These are phyloP conservation scores for Fusarium cyanostomum DNA, from an alignment of 2,329 filamentous ascomycete species.

Conservation along the genomic window DNA sequence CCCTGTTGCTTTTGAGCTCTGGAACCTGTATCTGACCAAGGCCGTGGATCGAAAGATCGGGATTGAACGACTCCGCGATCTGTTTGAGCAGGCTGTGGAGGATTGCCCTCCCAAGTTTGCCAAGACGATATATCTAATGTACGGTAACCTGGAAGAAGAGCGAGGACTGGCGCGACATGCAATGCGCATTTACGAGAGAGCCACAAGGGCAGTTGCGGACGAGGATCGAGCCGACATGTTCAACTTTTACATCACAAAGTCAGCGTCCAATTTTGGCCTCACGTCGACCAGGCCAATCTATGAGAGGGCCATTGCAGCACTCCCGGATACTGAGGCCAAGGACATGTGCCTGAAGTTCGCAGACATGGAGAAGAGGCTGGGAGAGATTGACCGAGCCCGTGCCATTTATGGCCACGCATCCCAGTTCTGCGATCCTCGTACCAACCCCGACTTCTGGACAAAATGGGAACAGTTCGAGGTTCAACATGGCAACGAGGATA, in stretches of 20 bases:
- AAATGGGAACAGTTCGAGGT: slow-evolving; percentile 99
- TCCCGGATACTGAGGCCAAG: slow-evolving; percentile 91
- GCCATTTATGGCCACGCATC: slow-evolving; percentile 97
- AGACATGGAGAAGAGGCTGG: slow-evolving; percentile 91
- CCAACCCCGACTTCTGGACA: slow-evolving; percentile 89
- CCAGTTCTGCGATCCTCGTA: slow-evolving; percentile 96
- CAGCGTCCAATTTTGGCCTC: slow-evolving; percentile 95
- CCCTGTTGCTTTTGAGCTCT: slow-evolving; percentile 96
- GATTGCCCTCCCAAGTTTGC: slow-evolving; percentile 95
- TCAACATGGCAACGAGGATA: slow-evolving; percentile 98
- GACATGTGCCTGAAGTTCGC: slow-evolving; percentile 99
- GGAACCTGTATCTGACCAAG: slow-evolving; percentile 98
- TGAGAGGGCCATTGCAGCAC: slow-evolving; percentile 91
- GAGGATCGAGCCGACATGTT: slow-evolving; percentile 98
- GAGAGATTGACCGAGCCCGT: slow-evolving; percentile 92
- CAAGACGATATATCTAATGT: slow-evolving; percentile 97
- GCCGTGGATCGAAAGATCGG: slow-evolving; percentile 95
- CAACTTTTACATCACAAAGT: slow-evolving; percentile 99
- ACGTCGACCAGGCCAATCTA: slow-evolving; percentile 96
- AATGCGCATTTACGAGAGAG: slow-evolving; percentile 98
- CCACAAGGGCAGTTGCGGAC: slow-evolving; percentile 92
- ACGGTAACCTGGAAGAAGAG: slow-evolving; percentile 96
- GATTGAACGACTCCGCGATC: slow-evolving; percentile 90
- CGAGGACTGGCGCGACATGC: slow-evolving; percentile 92
- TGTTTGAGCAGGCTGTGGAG: slow-evolving; percentile 97